Evolutionary conservation across 2,329 filamentous ascomycete genomes (phyloP), one percentile per base, ranked within the genome.

Genomic region (Phaeomoniella chlamydospora): DNA sequence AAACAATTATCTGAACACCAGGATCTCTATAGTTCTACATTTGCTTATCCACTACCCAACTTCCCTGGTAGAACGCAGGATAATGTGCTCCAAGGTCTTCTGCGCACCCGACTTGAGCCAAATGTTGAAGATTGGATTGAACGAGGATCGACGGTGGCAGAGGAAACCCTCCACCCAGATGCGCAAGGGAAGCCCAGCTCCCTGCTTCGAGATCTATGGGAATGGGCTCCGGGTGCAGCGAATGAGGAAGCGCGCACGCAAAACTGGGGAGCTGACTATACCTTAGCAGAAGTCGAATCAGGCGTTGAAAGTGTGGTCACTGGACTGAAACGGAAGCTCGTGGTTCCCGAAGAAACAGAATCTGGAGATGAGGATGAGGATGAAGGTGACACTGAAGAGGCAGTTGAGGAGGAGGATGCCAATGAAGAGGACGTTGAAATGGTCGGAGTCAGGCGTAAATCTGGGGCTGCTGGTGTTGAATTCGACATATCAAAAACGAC

Each of bases 21-120:
- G 29, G 69, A 77, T 30, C 68, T 85, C 32, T 74, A 92, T 42
- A 68, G 68, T 38, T 73, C 74, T 37, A 68, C 84, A 35, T 78
- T 81, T 43, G 72, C 82, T 15, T 84, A 82, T 51, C 85, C 85
- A 0, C 74, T 77, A 10, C 80, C 83, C 2, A 76, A 77, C 53
- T 90, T 73, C 57, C 85, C 74, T 3, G 79, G 74, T 26, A 77
- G 70, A 46, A 77, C 70, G 4, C 75, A 83, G 40, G 74, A 80
- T 53, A 49, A 52, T 34, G 65, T 83, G 3, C 67, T 88, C 1
- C 66, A 72, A 16, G 72, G 79, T 47, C 65, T 93, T 2, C 64
- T 92, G 18, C 77, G 84, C 29, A 92, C 90, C 58, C 90, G 90
- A 53, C 68, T 86, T 34, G 84, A 90, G 45, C 82, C 83, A 0